These are phyloP conservation scores for Metschnikowia similis DNA, from an alignment of 805 yeast genomes.

Conservation along the genomic window DNA sequence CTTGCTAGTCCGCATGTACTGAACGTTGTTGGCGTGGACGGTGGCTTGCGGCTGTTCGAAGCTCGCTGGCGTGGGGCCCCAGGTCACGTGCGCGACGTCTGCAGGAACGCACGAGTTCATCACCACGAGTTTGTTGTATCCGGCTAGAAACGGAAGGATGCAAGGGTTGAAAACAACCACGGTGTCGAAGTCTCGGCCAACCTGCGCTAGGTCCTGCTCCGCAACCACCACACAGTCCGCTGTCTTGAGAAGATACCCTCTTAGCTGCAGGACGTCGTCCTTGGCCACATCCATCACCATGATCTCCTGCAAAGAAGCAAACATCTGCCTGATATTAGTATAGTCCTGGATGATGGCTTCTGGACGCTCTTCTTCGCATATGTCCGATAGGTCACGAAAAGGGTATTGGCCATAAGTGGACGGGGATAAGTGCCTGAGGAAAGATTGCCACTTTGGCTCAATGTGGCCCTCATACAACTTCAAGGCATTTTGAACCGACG, in stretches of 20 bases:
- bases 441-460: conserved; percentile 17
- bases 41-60: background rate
- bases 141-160: background rate
- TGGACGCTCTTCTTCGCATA: background rate
- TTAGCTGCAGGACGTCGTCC: background rate
- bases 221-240: conserved; percentile 3
- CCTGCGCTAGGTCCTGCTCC: conserved; percentile 1
- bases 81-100: background rate
- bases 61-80: too few relatives aligned
- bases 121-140: background rate
- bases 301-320: conserved; percentile 8
- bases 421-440: conserved; percentile 6
- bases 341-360: conserved; percentile 6
- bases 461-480: conserved; percentile 19
- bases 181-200: conserved; percentile 5
- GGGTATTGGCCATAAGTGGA: conserved; percentile 8
- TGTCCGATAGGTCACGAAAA: conserved; percentile 4
- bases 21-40: background rate
- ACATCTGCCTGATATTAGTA: conserved; percentile 4
- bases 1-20: background rate
- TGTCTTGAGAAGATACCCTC: background rate
- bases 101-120: background rate
- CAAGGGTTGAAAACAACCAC: conserved; percentile 2
- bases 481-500: conserved; percentile 17
- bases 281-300: conserved; percentile 8